Conservation (phyloP, 306 rosid genomes). For the Fagus sylvatica region DNA sequence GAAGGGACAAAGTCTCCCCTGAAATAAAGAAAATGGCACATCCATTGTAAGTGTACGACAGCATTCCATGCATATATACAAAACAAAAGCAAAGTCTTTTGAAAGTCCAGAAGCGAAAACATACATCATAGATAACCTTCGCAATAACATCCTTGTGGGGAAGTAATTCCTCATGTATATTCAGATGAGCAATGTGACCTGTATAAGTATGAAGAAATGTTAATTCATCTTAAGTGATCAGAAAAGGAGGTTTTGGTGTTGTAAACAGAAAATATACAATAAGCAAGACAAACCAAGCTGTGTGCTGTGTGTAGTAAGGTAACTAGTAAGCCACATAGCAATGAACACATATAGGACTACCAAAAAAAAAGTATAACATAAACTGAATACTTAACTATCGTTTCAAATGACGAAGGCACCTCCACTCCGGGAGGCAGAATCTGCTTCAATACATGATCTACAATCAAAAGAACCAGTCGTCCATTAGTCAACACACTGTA, state of each 20-base stretch:
- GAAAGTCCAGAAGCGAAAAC: slow-evolving; percentile 27
- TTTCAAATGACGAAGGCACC: slow-evolving; percentile 94
- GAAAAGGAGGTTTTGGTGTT: slow-evolving; percentile 20
- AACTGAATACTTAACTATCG: slow-evolving; percentile 77
- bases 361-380: slow-evolving; percentile 10
- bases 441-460: slow-evolving; percentile 90
- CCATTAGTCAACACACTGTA: background rate
- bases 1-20: background rate
- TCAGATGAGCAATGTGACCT: slow-evolving; percentile 97
- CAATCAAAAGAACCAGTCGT: slow-evolving; percentile 23
- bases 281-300: background rate
- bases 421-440: slow-evolving; percentile 79
- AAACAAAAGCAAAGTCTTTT: background rate
- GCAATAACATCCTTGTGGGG: slow-evolving; percentile 88
- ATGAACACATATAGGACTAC: background rate
- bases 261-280: background rate
- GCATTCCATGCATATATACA: slow-evolving; percentile 16
- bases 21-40: background rate
- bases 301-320: background rate
- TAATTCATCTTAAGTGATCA: slow-evolving; percentile 27
- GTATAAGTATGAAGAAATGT: slow-evolving; percentile 39
- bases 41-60: slow-evolving; percentile 1
- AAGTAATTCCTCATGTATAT: slow-evolving; percentile 85
- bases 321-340: background rate
- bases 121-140: slow-evolving; percentile 84